Evolutionary conservation across 306 rosid species (phyloP), one percentile per base, ranked within the genome.

Genomic region (Acacia crassicarpa): DNA sequence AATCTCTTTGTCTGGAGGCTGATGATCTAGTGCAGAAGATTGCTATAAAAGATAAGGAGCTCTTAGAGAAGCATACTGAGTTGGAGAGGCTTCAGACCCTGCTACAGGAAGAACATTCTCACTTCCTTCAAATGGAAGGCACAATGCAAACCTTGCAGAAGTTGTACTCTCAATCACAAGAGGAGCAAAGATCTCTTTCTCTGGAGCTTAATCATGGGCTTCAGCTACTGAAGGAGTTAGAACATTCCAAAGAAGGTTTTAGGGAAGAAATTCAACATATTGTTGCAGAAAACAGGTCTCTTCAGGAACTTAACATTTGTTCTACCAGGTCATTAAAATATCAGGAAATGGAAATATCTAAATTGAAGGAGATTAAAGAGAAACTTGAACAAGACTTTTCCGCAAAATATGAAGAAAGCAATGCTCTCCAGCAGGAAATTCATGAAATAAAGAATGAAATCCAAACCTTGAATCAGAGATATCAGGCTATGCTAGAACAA

Each of bases 101-200:
- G 65, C 86, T 96, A 94, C 86, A 90, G 3, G 97, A 90, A 65
- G 99, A 96, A 84, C 90, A 89, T 40, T 91, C 90, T 62, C 87
- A 49, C 72, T 93, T 92, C 87, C 84, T 84, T 83, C 92, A 96
- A 85, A 92, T 88, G 43, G 98, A 93, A 83, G 87, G 89, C 77
- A 91, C 97, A 83, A 88, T 96, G 71, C 88, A 87, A 67, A 84
- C 88, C 82, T 84, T 95, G 69, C 97, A 91, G 87, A 91, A 89
- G 76, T 76, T 87, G 74, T 94, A 96, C 44, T 88, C 84, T 81
- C 90, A 89, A 68, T 93, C 99, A 54, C 97, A 92, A 81, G 94
- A 92, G 83, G 97, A 93, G 72, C 99, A 96, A 84, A 91, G 69
- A 88, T 89, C 94, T 75, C 91, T 96, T 80, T 90, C 97, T 8